Conservation (phyloP, 1,284 basidiomycete genomes). For the Clitocybe nebularis region DNA sequence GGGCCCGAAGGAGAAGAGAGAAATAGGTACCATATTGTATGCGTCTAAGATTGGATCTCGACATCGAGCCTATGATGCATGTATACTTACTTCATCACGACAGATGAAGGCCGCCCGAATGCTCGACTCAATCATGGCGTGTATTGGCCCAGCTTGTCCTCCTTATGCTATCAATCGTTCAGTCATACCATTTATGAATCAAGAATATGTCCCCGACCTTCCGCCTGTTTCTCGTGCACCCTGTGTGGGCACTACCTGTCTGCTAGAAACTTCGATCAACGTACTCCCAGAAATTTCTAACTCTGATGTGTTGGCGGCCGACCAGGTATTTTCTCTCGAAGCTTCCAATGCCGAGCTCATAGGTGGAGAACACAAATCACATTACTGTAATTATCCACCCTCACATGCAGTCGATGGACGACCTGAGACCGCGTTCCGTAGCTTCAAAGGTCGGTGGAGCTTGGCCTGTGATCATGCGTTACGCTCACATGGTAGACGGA, state of each 20-base stretch:
- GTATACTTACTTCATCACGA: conserved; percentile 1
- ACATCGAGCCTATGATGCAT: too few species aligned
- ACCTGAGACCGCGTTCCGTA: conserved; percentile 45
- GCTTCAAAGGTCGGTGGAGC: conserved; percentile 33
- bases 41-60: conserved; percentile 25
- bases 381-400: conserved; percentile 44
- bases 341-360: conserved; percentile 29
- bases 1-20: conserved; percentile 53
- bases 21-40: conserved; percentile 56
- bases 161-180: background rate
- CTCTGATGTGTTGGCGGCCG: conserved; percentile 23
- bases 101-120: conserved; percentile 40
- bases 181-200: conserved; percentile 7
- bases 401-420: conserved; percentile 55
- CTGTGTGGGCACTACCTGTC: conserved; percentile 42
- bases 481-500: conserved; percentile 15
- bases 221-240: conserved; percentile 31
- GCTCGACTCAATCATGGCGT: conserved; percentile 30
- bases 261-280: conserved; percentile 53
- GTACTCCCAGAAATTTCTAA: conserved; percentile 33
- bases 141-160: conserved; percentile 1
- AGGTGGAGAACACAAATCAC: conserved; percentile 26
- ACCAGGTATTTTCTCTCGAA: conserved; percentile 40
- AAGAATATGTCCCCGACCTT: conserved; percentile 3
- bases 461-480: conserved; percentile 15